phyloP scores from a whole-genome alignment of 306 rosid genomes.

The Malus sieversii region DNA sequence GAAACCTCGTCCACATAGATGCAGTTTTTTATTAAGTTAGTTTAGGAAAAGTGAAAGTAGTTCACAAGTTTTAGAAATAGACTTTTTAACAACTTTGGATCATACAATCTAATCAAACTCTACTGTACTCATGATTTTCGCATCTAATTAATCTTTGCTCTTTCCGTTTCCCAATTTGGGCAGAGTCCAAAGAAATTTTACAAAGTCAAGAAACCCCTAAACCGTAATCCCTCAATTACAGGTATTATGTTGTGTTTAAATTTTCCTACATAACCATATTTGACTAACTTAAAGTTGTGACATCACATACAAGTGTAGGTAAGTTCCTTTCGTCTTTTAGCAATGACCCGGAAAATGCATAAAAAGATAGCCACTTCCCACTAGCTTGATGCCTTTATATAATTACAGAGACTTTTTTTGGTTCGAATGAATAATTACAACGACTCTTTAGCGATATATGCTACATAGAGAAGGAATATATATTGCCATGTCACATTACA shows the following conservation, averaged over 20 bases:
- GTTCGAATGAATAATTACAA: slow-evolving; percentile 4
- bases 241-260: background rate
- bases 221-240: too few species aligned
- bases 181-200: background rate
- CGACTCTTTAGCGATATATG: slow-evolving; percentile 8
- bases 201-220: background rate
- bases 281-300: too few species aligned
- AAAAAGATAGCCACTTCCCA: slow-evolving; percentile 25
- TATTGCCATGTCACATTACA: slow-evolving; percentile 11
- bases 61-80: background rate
- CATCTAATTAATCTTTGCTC: background rate
- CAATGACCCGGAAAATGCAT: slow-evolving; percentile 15
- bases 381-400: slow-evolving; percentile 14
- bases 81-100: slow-evolving; percentile 8
- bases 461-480: slow-evolving; percentile 20
- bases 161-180: background rate
- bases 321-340: background rate
- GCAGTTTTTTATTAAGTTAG: background rate
- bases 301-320: too few species aligned
- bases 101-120: background rate
- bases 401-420: slow-evolving; percentile 17
- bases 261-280: too few species aligned
- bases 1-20: background rate
- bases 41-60: background rate
- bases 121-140: background rate